Evolutionary conservation across 352 stramenopile species (phyloP).

Genomic region (Chrysophaeum taylorii): DNA sequence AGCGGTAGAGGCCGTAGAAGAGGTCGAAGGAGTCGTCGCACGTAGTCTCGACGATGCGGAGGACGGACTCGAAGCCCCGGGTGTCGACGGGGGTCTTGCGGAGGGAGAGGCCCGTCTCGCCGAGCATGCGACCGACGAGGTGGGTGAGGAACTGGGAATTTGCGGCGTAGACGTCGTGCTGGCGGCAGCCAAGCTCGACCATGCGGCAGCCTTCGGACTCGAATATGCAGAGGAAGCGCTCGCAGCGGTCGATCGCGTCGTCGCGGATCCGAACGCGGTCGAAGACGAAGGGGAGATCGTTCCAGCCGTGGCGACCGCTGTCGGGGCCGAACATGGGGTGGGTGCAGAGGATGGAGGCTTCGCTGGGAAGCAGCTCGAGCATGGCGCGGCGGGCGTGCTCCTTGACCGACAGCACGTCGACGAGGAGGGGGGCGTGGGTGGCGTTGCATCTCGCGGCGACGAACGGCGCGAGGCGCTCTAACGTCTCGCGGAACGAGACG

Average conservation of each 20-base stretch:
- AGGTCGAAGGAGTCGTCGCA: constrained; percentile 94
- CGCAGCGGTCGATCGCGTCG: constrained; percentile 15
- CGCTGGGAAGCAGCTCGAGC: constrained; percentile 68
- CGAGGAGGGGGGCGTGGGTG: constrained; percentile 68
- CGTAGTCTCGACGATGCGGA: constrained; percentile 87
- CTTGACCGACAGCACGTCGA: constrained; percentile 96
- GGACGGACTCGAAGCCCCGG: constrained; percentile 88
- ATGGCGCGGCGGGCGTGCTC: constrained; percentile 85
- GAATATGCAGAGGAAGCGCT: constrained; percentile 73
- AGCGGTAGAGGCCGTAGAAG: constrained; percentile 94
- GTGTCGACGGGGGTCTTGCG: constrained; percentile 85
- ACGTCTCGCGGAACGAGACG: constrained; percentile 62
- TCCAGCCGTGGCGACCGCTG: constrained; percentile 84
- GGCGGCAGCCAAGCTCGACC: constrained; percentile 86
- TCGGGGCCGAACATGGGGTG: constrained; percentile 97
- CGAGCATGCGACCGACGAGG: constrained; percentile 88
- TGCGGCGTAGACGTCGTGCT: constrained; percentile 87
- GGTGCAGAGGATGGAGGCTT: constrained; percentile 84
- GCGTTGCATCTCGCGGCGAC: constrained; percentile 38
- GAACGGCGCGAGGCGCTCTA: constrained; percentile 37
- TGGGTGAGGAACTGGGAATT: constrained; percentile 97
- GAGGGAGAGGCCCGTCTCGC: constrained; percentile 50
- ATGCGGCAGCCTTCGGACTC: constrained; percentile 90
- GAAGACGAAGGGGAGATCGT: constrained; percentile 86
- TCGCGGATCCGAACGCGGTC: constrained; percentile 76